phyloP scores from a whole-genome alignment of 1,284 basidiomycete species.

The Amylostereum areolatum region DNA sequence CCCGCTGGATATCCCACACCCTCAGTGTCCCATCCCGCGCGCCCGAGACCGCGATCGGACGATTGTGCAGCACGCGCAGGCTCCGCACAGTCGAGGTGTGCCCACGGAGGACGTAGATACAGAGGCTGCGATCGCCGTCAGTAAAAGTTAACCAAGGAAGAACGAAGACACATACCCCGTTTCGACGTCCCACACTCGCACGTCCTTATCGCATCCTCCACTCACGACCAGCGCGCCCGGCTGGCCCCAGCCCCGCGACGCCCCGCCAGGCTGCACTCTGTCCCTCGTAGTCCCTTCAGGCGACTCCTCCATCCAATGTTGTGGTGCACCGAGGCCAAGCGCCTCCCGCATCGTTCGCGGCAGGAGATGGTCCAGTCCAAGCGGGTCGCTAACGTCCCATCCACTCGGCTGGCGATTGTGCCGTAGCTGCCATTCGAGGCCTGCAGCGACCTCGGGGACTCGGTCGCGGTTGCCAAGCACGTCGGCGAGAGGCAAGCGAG shows the following conservation, averaged over 20 bases:
- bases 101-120: constrained; percentile 76
- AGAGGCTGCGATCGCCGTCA: constrained; percentile 42
- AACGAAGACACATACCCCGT: constrained; percentile 55
- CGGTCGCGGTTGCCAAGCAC: not conserved
- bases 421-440: constrained; percentile 1
- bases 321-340: constrained; percentile 25
- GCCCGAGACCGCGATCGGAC: constrained; percentile 87
- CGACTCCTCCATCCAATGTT: constrained; percentile 3
- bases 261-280: constrained; percentile 64
- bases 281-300: constrained; percentile 22
- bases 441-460: constrained; percentile 1
- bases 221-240: constrained; percentile 75
- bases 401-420: constrained; percentile 11
- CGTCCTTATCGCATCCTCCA: constrained; percentile 86
- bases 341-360: constrained; percentile 25
- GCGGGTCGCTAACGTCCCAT: constrained; percentile 15
- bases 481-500: constrained; percentile 2
- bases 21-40: constrained; percentile 84
- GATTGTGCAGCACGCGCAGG: constrained; percentile 81
- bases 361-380: constrained; percentile 21
- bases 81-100: constrained; percentile 93
- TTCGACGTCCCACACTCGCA: constrained; percentile 88
- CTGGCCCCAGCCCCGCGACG: constrained; percentile 62
- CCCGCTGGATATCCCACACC: constrained; percentile 91
- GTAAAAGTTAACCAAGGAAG: not conserved